Conservation (phyloP, 495 filamentous ascomycete genomes). For the Talaromyces liani region DNA sequence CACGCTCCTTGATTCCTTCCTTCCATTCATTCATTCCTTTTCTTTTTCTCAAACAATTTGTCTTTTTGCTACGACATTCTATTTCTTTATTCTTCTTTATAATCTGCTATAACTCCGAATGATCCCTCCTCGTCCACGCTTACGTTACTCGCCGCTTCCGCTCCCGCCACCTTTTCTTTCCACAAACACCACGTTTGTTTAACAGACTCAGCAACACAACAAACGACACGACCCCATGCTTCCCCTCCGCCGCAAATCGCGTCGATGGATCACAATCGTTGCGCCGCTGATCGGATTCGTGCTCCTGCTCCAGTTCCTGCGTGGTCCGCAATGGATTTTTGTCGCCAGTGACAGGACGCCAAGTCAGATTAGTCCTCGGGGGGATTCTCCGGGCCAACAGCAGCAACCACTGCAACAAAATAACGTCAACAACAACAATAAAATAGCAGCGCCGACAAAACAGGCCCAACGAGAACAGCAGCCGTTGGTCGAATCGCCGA, state of each 20-base stretch:
- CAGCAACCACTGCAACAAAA: background rate
- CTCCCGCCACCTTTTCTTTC: background rate
- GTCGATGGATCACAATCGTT: constrained; percentile 15
- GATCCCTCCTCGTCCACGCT: background rate
- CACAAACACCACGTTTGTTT: background rate
- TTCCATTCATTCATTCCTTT: background rate
- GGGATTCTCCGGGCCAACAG: background rate
- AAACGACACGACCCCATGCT: constrained; percentile 6
- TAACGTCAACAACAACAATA: background rate
- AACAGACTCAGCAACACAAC: too few relatives aligned
- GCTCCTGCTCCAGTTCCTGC: constrained; percentile 9
- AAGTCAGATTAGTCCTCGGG: background rate
- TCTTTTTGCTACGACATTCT: background rate
- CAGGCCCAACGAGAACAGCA: background rate
- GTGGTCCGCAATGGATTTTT: constrained; percentile 8
- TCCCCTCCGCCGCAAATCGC: constrained; percentile 10
- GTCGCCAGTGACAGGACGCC: background rate
- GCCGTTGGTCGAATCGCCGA: background rate
- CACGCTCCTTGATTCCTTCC: background rate
- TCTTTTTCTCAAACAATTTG: background rate
- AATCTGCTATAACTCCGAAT: background rate
- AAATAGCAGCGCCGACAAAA: background rate
- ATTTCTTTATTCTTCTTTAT: background rate
- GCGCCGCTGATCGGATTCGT: constrained; percentile 14
- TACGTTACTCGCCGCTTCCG: background rate